Evolutionary conservation across 2,329 filamentous ascomycete species (phyloP).

Genomic region (Penicillium palitans): DNA sequence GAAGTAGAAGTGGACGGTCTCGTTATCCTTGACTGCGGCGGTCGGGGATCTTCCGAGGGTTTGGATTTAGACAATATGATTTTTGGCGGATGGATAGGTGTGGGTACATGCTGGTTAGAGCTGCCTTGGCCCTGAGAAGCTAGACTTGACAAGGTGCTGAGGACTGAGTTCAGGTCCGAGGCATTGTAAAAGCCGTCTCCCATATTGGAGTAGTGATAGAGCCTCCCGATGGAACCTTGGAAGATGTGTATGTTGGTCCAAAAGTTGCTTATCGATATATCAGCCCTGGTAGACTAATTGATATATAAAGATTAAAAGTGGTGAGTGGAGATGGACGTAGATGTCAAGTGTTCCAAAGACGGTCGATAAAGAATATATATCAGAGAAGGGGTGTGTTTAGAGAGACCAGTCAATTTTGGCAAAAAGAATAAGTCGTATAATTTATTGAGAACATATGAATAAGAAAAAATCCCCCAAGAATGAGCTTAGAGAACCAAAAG

Average conservation of each 20-base stretch:
- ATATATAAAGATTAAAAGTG: not conserved
- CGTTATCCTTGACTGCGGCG: constrained; percentile 8
- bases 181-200: constrained; percentile 28
- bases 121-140: constrained; percentile 23
- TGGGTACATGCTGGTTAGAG: constrained; percentile 1
- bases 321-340: constrained; percentile 1
- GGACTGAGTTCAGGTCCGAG: constrained; percentile 43
- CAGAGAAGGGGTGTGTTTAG: not conserved
- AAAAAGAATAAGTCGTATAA: not conserved
- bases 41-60: not conserved
- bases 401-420: not conserved
- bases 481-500: not conserved
- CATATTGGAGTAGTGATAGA: constrained; percentile 12
- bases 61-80: not conserved
- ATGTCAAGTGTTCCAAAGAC: not conserved
- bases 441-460: not conserved
- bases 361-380: not conserved
- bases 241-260: not conserved
- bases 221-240: not conserved
- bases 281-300: not conserved
- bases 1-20: constrained; percentile 10
- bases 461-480: too few species aligned
- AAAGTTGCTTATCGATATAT: not conserved
- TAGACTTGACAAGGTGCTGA: constrained; percentile 44
- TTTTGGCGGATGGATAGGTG: constrained; percentile 11